Base-by-base conservation (phyloP, 495 filamentous ascomycete genomes). In the Aspergillus baeticus region DNA sequence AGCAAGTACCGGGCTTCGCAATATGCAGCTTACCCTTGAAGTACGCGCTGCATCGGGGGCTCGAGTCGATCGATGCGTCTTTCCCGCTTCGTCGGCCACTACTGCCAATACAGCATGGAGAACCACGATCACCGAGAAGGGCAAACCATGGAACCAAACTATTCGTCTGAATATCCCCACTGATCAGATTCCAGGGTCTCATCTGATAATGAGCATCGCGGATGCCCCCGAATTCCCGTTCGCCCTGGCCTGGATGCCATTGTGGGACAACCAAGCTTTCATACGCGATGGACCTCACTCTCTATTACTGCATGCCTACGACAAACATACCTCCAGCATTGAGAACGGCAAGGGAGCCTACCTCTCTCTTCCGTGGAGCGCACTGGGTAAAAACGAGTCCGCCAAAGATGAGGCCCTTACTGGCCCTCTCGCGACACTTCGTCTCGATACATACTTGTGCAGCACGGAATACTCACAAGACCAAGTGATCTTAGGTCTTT, bases 391-490 rank as follows among this genome's bases (percentile, higher is more conserved):
- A 62, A 80, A 85, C 54, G 81, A 82, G 56, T 81, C 83, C 45
- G 78, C 80, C 37, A 87, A 87, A 64, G 89, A 94, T 57, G 86
- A 89, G 64, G 74, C 80, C 41, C 80, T 91, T 8, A 90, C 86
- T 5, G 89, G 88, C 1, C 88, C 90, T 10, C 68, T 87, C 52
- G 89, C 93, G 14, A 85, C 84, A 38, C 68, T 99, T 34, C 84
- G 82, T 37, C 72, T 96, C 2, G 84, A 91, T 54, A 97, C 92
- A 1, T 92, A 92, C 65, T 83, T 99, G 13, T 96, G 93, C 78
- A 98, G 94, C 71, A 99, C 95, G 0, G 82, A 86, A 58, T 96
- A 96, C 68, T 96, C 92, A 0, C 94, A 99, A 60, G 92, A 99
- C 69, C 89, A 92, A 60, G 85, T 88, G 29, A 80, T 99, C 13